phyloP scores from a whole-genome alignment of 495 filamentous ascomycete species.

The Rostrohypoxylon terebratum region DNA sequence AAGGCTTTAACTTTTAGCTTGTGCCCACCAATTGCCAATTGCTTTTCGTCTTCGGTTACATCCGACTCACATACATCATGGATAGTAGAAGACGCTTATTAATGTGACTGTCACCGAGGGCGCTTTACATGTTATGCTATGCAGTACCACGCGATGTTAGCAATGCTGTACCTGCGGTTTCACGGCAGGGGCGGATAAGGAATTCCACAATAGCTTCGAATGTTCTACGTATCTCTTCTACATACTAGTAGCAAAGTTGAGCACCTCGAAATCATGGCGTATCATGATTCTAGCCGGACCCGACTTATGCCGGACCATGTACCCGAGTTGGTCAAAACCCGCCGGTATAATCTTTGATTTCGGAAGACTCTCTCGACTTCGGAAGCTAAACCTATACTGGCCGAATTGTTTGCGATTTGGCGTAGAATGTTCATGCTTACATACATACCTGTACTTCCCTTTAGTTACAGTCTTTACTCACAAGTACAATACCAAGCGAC shows the following conservation, averaged over 20 bases:
- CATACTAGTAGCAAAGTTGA: too few species aligned
- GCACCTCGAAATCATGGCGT: background rate
- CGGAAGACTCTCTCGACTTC: background rate
- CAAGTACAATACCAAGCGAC: too few species aligned
- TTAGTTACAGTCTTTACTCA: too few species aligned
- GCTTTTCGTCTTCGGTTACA: slow-evolving; percentile 27
- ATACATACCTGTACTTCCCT: background rate
- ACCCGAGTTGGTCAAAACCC: slow-evolving; percentile 1
- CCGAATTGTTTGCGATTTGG: slow-evolving; percentile 17
- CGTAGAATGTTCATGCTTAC: background rate
- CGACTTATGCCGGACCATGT: background rate
- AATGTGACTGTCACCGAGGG: slow-evolving; percentile 8
- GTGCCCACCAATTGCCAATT: background rate
- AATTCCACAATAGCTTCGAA: slow-evolving; percentile 9
- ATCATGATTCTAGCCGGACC: background rate
- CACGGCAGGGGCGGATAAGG: slow-evolving; percentile 14
- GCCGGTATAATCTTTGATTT: slow-evolving; percentile 6
- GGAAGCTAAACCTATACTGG: background rate
- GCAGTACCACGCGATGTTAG: slow-evolving; percentile 6
- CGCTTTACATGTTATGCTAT: slow-evolving; percentile 2
- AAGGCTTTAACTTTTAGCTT: slow-evolving; percentile 18
- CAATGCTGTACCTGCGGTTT: background rate
- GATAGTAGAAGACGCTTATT: too few species aligned
- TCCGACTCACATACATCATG: slow-evolving; percentile 23
- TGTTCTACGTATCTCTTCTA: too few species aligned